Conservation (phyloP, 2,329 filamentous ascomycete species). For the Fonsecaea pedrosoi region DNA sequence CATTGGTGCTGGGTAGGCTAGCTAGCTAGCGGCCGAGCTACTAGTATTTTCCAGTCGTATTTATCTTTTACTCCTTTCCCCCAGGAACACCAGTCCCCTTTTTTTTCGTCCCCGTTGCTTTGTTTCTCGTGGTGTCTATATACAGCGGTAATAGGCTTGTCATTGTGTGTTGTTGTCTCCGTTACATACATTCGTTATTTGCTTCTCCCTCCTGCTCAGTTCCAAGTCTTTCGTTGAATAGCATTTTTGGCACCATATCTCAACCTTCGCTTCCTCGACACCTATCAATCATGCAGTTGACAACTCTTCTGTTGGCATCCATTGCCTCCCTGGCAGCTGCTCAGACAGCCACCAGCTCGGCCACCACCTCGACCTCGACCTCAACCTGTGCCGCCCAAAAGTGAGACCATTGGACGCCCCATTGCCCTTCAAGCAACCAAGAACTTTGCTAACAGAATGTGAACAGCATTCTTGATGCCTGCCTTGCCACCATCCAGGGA, state of each 20-base stretch:
- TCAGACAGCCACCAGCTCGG: conserved; percentile 37
- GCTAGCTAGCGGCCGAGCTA: too few species aligned
- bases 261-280: conserved; percentile 81
- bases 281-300: conserved; percentile 64
- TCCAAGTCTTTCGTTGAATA: conserved; percentile 58
- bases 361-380: conserved; percentile 27
- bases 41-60: not conserved
- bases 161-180: not conserved
- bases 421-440: not conserved
- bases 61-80: not conserved
- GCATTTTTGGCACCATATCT: conserved; percentile 82
- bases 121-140: not conserved
- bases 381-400: conserved; percentile 39
- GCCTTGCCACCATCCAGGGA: conserved; percentile 50
- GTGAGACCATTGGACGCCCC: conserved; percentile 23
- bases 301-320: conserved; percentile 40
- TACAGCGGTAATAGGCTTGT: not conserved
- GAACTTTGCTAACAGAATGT: conserved; percentile 4
- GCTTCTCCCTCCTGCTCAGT: not conserved
- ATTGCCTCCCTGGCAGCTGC: conserved; percentile 41
- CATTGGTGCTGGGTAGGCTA: not conserved
- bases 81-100: not conserved
- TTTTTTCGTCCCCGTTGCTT: not conserved
- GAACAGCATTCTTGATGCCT: conserved; percentile 59
- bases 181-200: too few species aligned